Percentiles rank a stretch among this genome's conserved stretches.
These are phyloP conservation scores for Collybia sp. DNA, from an alignment of 768 basidiomycete species.

Conservation along the genomic window DNA sequence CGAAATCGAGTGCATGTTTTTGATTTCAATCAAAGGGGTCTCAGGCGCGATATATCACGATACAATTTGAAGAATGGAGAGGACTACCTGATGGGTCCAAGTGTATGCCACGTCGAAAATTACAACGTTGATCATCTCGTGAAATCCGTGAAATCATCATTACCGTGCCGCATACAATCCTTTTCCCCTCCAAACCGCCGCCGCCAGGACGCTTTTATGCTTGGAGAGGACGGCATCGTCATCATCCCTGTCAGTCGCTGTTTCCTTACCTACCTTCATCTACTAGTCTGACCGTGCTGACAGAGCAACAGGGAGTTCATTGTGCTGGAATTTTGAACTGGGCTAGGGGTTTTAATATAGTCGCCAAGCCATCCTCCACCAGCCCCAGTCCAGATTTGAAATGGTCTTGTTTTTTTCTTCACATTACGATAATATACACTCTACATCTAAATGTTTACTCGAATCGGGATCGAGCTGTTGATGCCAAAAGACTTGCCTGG, in stretches of 20 bases:
- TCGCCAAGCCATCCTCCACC: too few relatives aligned
- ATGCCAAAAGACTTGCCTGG: too few relatives aligned
- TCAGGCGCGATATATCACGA: background rate
- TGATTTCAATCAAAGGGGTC: conserved; percentile 4
- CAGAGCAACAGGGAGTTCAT: too few relatives aligned
- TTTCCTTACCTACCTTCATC: background rate
- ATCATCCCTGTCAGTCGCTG: background rate
- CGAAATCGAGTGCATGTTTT: background rate
- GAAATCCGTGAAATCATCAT: background rate
- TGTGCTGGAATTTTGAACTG: too few relatives aligned
- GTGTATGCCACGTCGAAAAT: background rate
- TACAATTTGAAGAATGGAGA: too few relatives aligned
- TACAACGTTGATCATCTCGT: background rate
- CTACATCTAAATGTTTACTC: too few relatives aligned
- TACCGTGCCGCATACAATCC: conserved; percentile 3
- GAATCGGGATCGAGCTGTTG: too few relatives aligned
- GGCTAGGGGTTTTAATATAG: too few relatives aligned
- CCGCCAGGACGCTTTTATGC: conserved; percentile 3
- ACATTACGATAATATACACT: too few relatives aligned
- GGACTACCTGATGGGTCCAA: background rate
- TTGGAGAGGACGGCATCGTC: conserved; percentile 5
- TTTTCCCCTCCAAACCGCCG: background rate
- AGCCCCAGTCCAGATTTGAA: too few relatives aligned
- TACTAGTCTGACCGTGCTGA: background rate
- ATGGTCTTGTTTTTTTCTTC: too few relatives aligned